phyloP scores from a whole-genome alignment of 805 yeast species.

The Jamesozyma hellenica region DNA sequence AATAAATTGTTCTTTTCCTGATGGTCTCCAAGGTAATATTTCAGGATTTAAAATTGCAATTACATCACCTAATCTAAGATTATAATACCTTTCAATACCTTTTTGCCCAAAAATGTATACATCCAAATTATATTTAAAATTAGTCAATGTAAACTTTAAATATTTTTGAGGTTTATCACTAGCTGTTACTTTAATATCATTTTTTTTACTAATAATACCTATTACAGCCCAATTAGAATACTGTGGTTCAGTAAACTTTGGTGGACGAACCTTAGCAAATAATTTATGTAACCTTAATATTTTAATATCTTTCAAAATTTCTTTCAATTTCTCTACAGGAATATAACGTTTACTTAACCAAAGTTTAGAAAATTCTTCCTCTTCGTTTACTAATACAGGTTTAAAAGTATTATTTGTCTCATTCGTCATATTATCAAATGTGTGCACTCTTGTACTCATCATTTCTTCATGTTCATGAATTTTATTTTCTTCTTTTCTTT shows the following conservation, averaged over 20 bases:
- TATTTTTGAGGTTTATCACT: constrained; percentile 40
- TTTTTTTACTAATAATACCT: constrained; percentile 58
- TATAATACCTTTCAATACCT: constrained; percentile 65
- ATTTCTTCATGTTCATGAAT: constrained; percentile 19
- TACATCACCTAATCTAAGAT: constrained; percentile 62
- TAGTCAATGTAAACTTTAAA: constrained; percentile 54
- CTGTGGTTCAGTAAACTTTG: constrained; percentile 56
- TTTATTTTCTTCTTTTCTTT: constrained; percentile 18
- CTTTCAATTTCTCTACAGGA: constrained; percentile 27
- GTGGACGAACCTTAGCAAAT: constrained; percentile 57
- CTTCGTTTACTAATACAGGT: constrained; percentile 32
- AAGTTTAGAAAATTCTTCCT: constrained; percentile 39
- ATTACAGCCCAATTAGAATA: constrained; percentile 70
- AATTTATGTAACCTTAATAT: constrained; percentile 48
- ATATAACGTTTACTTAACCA: constrained; percentile 40
- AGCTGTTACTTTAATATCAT: constrained; percentile 40
- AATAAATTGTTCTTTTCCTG: constrained; percentile 12
- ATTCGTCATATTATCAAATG: constrained; percentile 27
- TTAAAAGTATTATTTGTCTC: constrained; percentile 12
- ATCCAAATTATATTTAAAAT: constrained; percentile 51
- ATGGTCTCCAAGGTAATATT: constrained; percentile 35
- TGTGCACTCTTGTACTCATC: constrained; percentile 31
- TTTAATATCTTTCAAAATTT: constrained; percentile 39
- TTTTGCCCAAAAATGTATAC: constrained; percentile 50
- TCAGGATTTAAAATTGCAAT: constrained; percentile 68